Evolutionary conservation across 176 grass and related monocot species (phyloP), one percentile per base, ranked within the genome.

Genomic region (Oryza nivara): DNA sequence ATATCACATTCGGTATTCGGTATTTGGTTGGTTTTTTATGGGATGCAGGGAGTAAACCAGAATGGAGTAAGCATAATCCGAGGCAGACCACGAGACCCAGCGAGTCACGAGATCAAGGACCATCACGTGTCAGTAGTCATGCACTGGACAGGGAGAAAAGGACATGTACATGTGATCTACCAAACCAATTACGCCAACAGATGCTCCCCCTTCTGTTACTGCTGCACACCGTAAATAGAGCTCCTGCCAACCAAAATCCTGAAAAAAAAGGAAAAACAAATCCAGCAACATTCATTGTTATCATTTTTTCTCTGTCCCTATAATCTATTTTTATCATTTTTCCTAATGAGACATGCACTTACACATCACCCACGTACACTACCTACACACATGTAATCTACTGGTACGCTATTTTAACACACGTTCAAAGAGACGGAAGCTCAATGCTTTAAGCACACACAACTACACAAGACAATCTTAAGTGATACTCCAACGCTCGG

Each of bases 161-260:
- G 82, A 84, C 82, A 75, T 11, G 6, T 25, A 28, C 82, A 84
- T 84, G 82, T 83, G 80, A 83, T 9, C 72, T 49, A 79, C 72
- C 28, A 52, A 84, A 84, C 30, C 44, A 6, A 68, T 72, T 44
- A 72, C 65, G 67, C 11, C 32, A 80, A 5, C 64, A n/a, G 15
- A 67, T 20, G 30, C 12, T 9, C 5, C 25, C 23, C 40, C 23
- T 23, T 74, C 6, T 46, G 67, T 14, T 35, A 48, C 28, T 63
- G 36, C 30, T 1, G 41, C 61, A 25, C 11, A 20, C 76, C 73
- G 7, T 40, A 6, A 6, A 6, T 11, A 45, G 17, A 63, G 2
- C n/a, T 63, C 58, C 40, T 9, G 38, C 38, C 41, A 46, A 17
- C 10, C 7, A 34, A 0, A 13, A 44, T 46, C 16, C 32, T 25